These are phyloP conservation scores for Postia placenta DNA, from an alignment of 768 basidiomycete species.

Conservation along the genomic window DNA sequence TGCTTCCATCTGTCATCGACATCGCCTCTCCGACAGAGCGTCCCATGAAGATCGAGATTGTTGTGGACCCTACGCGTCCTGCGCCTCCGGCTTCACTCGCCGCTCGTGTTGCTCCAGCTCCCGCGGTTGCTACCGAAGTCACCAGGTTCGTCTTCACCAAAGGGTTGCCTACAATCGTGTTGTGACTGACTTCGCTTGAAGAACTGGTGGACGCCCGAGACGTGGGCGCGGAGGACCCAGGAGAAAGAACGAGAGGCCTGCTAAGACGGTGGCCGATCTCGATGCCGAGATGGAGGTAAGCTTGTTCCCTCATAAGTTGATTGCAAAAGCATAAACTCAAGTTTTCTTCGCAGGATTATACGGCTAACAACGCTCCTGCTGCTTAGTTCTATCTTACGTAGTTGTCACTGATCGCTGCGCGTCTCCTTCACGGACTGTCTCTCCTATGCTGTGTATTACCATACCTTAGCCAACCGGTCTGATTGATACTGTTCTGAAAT, in stretches of 20 bases:
- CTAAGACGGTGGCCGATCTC: slow-evolving; percentile 83
- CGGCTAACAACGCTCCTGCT: slow-evolving; percentile 13
- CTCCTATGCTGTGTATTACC: background rate
- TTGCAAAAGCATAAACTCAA: background rate
- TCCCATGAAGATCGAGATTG: slow-evolving; percentile 98
- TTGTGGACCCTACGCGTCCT: slow-evolving; percentile 80
- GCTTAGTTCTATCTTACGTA: background rate
- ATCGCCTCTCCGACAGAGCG: slow-evolving; percentile 53
- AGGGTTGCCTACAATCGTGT: slow-evolving; percentile 23
- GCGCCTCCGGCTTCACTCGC: slow-evolving; percentile 58
- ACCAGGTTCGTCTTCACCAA: slow-evolving; percentile 29
- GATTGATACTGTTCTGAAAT: slow-evolving; percentile 1
- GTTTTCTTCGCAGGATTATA: slow-evolving; percentile 11
- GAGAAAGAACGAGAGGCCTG: slow-evolving; percentile 54
- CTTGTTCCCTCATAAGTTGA: background rate
- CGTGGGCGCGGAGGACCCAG: slow-evolving; percentile 15
- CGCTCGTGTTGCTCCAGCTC: slow-evolving; percentile 78
- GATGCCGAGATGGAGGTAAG: slow-evolving; percentile 98
- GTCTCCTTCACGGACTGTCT: background rate
- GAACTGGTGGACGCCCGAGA: slow-evolving; percentile 35
- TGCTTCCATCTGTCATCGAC: slow-evolving; percentile 19
- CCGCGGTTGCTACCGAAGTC: slow-evolving; percentile 27
- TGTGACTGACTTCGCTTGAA: slow-evolving; percentile 4
- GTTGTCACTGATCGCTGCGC: background rate
- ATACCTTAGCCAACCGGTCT: slow-evolving; percentile 2